phyloP scores from a whole-genome alignment of 2,329 filamentous ascomycete species.

The Cladosporium cucumerinum region DNA sequence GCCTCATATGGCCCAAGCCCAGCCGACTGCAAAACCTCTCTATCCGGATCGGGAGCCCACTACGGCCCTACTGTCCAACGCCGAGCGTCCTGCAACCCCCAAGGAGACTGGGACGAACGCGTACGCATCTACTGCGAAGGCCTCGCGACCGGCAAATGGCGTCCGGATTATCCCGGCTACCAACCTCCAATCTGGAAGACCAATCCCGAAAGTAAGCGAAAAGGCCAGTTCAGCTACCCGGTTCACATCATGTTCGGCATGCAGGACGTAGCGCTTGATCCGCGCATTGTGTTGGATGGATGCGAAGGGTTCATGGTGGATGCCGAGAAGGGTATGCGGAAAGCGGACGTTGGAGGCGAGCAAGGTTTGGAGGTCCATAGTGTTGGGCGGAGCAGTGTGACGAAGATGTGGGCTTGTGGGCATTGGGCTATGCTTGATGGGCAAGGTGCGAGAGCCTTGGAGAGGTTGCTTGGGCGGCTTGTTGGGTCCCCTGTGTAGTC shows the following conservation, averaged over 20 bases:
- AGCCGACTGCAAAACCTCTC: constrained; percentile 40
- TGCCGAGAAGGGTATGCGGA: not conserved
- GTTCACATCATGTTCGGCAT: constrained; percentile 55
- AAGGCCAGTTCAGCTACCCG: constrained; percentile 49
- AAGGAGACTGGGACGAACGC: constrained; percentile 50
- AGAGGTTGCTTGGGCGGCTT: constrained; percentile 28
- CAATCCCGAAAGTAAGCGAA: constrained; percentile 37
- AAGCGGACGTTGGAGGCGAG: not conserved
- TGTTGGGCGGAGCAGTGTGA: constrained; percentile 45
- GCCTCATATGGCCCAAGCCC: constrained; percentile 50
- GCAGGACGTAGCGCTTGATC: constrained; percentile 51
- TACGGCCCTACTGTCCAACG: constrained; percentile 43
- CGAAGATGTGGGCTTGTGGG: constrained; percentile 48
- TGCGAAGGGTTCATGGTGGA: constrained; percentile 44
- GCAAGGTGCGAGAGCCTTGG: constrained; percentile 41
- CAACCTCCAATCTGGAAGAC: constrained; percentile 42
- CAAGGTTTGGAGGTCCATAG: not conserved
- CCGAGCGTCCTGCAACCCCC: constrained; percentile 34
- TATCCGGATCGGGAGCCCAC: constrained; percentile 26
- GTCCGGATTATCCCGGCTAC: constrained; percentile 47
- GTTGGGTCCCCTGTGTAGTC: not conserved
- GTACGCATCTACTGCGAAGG: constrained; percentile 55
- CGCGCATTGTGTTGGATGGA: constrained; percentile 49
- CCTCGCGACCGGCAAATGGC: constrained; percentile 46
- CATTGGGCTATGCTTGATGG: constrained; percentile 55